Evolutionary conservation across 805 yeast species (phyloP).

Genomic region (Candida sithepensis): DNA sequence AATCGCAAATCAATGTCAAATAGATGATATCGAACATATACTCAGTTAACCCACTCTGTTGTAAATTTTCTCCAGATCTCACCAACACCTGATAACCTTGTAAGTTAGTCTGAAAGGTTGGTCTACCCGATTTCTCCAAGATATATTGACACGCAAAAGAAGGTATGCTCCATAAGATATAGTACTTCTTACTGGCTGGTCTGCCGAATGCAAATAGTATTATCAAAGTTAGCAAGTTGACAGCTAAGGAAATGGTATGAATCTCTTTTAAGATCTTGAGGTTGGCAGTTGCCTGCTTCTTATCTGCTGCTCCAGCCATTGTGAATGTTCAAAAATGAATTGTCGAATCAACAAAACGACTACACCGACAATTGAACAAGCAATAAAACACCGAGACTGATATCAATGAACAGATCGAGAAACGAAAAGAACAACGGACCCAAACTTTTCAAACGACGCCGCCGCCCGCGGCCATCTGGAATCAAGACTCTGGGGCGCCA

Average conservation of each 20-base stretch:
- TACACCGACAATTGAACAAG: too few relatives aligned
- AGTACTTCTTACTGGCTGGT: conserved; percentile 44
- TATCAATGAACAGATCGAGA: too few relatives aligned
- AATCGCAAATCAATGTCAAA: conserved; percentile 55
- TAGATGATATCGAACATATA: conserved; percentile 69
- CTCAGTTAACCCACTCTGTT: conserved; percentile 63
- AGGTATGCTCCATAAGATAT: conserved; percentile 40
- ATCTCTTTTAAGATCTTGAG: conserved; percentile 28
- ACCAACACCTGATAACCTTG: conserved; percentile 41
- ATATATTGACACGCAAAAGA: conserved; percentile 43
- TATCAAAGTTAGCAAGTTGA: conserved; percentile 40
- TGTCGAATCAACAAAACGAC: too few relatives aligned
- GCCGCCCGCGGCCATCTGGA: too few relatives aligned
- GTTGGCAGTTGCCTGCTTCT: conserved; percentile 33
- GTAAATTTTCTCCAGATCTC: conserved; percentile 57
- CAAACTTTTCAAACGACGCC: too few relatives aligned
- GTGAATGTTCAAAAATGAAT: background rate
- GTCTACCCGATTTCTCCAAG: conserved; percentile 61
- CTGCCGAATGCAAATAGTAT: conserved; percentile 38
- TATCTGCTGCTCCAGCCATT: conserved; percentile 39
- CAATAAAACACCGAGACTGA: too few relatives aligned
- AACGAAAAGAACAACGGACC: too few relatives aligned
- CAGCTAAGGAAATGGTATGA: conserved; percentile 32
- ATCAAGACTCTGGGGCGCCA: too few relatives aligned
- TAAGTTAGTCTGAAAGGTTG: conserved; percentile 36